Base-by-base conservation (phyloP, 768 basidiomycete species). In the Boletus coccyginus region DNA sequence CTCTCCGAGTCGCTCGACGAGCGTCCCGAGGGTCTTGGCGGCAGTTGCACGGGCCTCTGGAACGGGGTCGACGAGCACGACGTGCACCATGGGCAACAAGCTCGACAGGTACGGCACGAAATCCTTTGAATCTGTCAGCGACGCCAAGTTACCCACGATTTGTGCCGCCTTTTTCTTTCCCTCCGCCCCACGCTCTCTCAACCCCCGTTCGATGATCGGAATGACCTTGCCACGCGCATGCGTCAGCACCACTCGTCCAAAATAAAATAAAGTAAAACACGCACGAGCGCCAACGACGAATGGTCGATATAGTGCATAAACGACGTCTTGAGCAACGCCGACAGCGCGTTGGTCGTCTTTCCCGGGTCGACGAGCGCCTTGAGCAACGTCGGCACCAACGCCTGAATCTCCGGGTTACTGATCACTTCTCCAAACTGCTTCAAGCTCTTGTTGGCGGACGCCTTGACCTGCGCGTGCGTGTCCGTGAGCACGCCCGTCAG, bases 381-480 rank as follows among this genome's bases (percentile, higher is more conserved):
- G 63, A 98, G 83, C 59, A 98, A 83, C 12, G 88, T 81, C 8
- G 90, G 91, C 17, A 94, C 93, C 57, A 99, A 78, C 9, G 85
- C 84, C 69, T 96, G 92, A 57, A 98, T 93, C 74, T 99, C 97
- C 0, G 97, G 97, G 66, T 98, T 99, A 72, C 81, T 94, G 67
- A 98, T 94, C 53, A 99, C 97, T 73, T 98, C 97, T 33, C 97
- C 97, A 69, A 99, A 98, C 68, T 92, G 90, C 72, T 98, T 98
- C 73, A 99, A 74, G 71, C 92, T 94, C 74, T 90, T 89, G 76
- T 98, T 98, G 16, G 96, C 97, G 3, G 95, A 86, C 8, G 83
- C 74, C 59, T 93, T 85, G 32, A 99, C 97, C 79, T 98, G 96
- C 14, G 94, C 87, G 76, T 98, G 97, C 7, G 97, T 95, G 71